Percentiles rank a stretch among this genome's conserved stretches.
Evolutionary conservation across 202 grass and related monocot species (phyloP).

Genomic region (Brachypodium distachyon): DNA sequence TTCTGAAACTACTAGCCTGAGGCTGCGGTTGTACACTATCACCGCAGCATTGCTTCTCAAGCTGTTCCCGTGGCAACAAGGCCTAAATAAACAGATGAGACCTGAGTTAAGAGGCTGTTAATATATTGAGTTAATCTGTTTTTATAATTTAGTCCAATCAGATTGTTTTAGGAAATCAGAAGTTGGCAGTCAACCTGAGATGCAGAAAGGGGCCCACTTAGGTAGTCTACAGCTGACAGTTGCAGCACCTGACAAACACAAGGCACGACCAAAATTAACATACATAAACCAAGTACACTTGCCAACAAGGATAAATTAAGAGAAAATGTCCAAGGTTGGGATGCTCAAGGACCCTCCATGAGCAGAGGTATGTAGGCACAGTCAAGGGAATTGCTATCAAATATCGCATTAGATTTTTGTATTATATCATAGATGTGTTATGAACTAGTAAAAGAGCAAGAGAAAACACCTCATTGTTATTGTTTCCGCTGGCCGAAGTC

Average conservation of each 20-base stretch:
- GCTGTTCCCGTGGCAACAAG: conserved; percentile 68
- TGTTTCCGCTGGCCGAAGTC: conserved; percentile 38
- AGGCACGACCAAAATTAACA: conserved; percentile 4
- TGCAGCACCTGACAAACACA: conserved; percentile 65
- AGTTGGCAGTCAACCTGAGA: conserved; percentile 47
- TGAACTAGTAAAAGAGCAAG: conserved; percentile 9
- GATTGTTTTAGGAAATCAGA: background rate
- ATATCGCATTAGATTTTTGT: background rate
- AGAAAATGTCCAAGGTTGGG: conserved; percentile 9
- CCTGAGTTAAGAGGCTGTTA: conserved; percentile 22
- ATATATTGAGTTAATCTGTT: background rate
- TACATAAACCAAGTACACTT: background rate
- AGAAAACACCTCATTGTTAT: conserved; percentile 66
- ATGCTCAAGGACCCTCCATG: background rate
- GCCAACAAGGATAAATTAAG: conserved; percentile 7
- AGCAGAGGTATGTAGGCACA: background rate
- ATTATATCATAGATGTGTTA: background rate
- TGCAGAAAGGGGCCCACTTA: conserved; percentile 54
- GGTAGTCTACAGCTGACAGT: conserved; percentile 73
- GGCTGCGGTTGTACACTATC: conserved; percentile 30
- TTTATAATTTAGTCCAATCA: conserved; percentile 5
- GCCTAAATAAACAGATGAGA: conserved; percentile 43
- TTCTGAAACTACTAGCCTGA: conserved; percentile 56
- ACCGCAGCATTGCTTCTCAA: conserved; percentile 57
- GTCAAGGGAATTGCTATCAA: background rate